Base-by-base conservation (phyloP, 495 filamentous ascomycete genomes). In the Penicillium silybi region DNA sequence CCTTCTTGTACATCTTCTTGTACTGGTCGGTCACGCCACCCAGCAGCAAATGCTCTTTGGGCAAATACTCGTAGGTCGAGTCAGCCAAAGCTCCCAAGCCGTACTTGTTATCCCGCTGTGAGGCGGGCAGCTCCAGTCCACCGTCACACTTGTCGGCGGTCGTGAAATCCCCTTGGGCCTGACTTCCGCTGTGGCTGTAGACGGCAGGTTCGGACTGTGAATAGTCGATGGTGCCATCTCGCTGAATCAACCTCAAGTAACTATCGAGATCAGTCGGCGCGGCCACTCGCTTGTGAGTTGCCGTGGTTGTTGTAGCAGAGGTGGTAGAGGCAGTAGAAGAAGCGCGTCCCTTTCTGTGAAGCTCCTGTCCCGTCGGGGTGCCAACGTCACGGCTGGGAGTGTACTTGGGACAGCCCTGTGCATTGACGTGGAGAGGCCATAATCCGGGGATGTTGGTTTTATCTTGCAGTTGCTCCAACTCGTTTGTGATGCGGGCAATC, bases 1-100 rank as follows among this genome's bases (percentile, higher is more conserved):
- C 80, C 46, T 80, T 84, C 46, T 85, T 77, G 64, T 97, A 95
- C 85, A 97, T 86, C 13, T 72, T 77, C 47, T 77, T 79, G 65
- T 98, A 98, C 66, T 95, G 89, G 3, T 85, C 78, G 47, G 84
- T 85, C 22, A 84, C 70, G 10, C 92, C 95, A 48, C 93, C 95
- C 13, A 97, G 80, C 20, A 98, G 81, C 57, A 79, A 66, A 37
- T 74, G 73, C 53, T 78, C 82, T 64, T 98, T 98, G 20, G 95
- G 87, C 45, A 98, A 78, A 65, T 98, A 98, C 65, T 98, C 93
- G 65, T 97, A 97, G 2, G 89, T 84, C 15, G 90, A 96, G 65
- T 97, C 93, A 48, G 91, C 86, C 67, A 84, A 82, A 48, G 86
- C 90, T 40, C 90, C 95, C 65, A 97, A 79, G 0, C 80, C 84